Evolutionary conservation across 495 filamentous ascomycete genomes (phyloP).

Genomic region (Terfezia boudieri): DNA sequence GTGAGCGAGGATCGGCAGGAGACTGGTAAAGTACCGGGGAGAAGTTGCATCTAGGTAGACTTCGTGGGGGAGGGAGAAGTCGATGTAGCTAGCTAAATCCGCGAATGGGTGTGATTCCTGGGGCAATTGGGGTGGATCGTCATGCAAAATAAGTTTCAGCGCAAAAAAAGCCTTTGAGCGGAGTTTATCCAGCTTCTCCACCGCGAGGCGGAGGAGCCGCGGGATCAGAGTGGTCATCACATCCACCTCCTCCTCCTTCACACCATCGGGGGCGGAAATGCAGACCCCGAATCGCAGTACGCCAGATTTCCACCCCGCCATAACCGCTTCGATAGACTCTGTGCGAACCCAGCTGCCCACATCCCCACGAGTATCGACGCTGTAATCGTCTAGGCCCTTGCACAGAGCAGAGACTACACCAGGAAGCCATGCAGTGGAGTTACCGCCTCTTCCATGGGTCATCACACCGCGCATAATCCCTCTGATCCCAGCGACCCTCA

Average conservation of each 20-base stretch:
- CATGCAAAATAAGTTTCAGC: slow-evolving; percentile 19
- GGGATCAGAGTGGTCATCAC: slow-evolving; percentile 6
- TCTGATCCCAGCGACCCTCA: slow-evolving; percentile 12
- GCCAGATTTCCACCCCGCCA: slow-evolving; percentile 11
- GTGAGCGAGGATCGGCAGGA: slow-evolving; percentile 24
- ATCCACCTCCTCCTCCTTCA: not conserved
- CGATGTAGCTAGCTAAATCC: not conserved
- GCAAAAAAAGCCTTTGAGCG: slow-evolving; percentile 39
- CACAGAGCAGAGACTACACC: slow-evolving; percentile 25
- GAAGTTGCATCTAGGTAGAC: slow-evolving; percentile 24
- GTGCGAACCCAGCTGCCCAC: slow-evolving; percentile 63
- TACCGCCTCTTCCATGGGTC: not conserved
- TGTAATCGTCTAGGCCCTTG: slow-evolving; percentile 62
- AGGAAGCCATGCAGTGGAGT: not conserved
- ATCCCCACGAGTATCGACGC: slow-evolving; percentile 65
- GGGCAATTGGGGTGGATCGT: not conserved
- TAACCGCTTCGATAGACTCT: slow-evolving; percentile 44
- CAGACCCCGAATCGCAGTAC: slow-evolving; percentile 1
- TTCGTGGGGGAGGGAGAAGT: slow-evolving; percentile 15
- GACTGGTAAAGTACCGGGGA: slow-evolving; percentile 26
- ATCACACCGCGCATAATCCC: slow-evolving; percentile 7
- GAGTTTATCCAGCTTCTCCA: slow-evolving; percentile 78
- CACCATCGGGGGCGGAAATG: not conserved
- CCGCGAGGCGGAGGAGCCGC: slow-evolving; percentile 42
- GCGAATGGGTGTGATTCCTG: slow-evolving; percentile 13